Base-by-base conservation (phyloP, 345 rosid genomes). In the Lepidium sativum region DNA sequence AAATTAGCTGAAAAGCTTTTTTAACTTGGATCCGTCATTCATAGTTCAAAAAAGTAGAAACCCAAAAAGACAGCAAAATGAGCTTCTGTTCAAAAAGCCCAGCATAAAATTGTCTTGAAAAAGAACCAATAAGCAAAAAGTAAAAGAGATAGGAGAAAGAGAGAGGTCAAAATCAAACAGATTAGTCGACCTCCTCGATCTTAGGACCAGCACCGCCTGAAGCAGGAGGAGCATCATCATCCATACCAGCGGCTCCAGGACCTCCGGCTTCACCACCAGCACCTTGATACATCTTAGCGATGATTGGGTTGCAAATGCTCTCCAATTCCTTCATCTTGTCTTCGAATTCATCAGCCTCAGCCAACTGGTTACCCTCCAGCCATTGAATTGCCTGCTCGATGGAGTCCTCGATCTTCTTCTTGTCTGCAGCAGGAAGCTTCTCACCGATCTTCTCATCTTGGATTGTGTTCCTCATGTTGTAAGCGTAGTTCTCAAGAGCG, bases 271-370 rank as follows among this genome's bases (percentile, higher is more conserved):
- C 86, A 29, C 71, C 83, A 4, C 86, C 90, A 34, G 90, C 85
- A 21, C 91, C 95, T 53, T 83, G 80, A 76, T 87, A 88, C 89
- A 85, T 84, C 76, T 88, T 88, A 0, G 92, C 89, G 2, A 85
- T 88, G 72, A 88, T 88, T 9, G 96, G 96, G 76, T 85, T 88
- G 81, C 87, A 88, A 47, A 84, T 73, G 75, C 87, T 75, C 79
- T 88, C 96, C 80, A 88, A 56, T n/a, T 85, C 96, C 78, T 85
- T 85, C 91, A 87, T 83, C 80, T 83, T 87, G 81, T 87, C 94
- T 47, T 87, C 94, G 0, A 85, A 80, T 63, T 84, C 90, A 16
- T 85, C 94, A 0, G 85, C 83, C 73, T 85, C 89, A 0, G 89
- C 91, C 20, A 88, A 83, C 68, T 88, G 92, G 80, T 87, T 87